Evolutionary conservation across 1,284 basidiomycete genomes (phyloP), one percentile per base, ranked within the genome.

Genomic region (Cryptococcus floricola): DNA sequence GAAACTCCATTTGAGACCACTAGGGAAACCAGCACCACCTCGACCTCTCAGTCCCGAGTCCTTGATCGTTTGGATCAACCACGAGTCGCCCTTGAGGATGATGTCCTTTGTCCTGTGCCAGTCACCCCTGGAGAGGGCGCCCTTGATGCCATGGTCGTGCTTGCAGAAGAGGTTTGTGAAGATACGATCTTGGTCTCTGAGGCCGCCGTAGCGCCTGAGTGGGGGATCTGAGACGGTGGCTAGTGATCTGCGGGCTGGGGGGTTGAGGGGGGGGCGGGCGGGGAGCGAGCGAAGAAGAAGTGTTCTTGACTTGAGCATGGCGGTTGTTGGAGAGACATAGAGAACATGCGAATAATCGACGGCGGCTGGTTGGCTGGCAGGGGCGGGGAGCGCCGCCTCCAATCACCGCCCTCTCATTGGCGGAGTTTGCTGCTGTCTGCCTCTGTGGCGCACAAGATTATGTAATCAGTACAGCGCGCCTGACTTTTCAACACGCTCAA

Each of bases 31-130:
- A 53, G 95, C 96, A 60, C 96, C 95, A 62, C 95, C 95, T 64
- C 96, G 88, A 27, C 95, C 95, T 71, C 95, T 86, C 48, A 98
- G 83, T 52, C 95, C 95, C 14, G 93, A 97, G 69, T 92, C 91
- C 78, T 98, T 98, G 73, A 98, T 89, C 54, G 86, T 86, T 74
- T 95, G 87, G 62, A 98, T 98, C 69, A 98, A 92, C 90, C 91
- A 98, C n/a, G 85, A 84, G 79, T 98, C 92, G 56, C 95, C 94
- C 76, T 97, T 98, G 55, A 87, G 80, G 46, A 98, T 64, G 67
- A 98, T 96, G 61, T 97, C 95, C 78, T 97, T 97, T 60, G 95
- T 98, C 62, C 85, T 83, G 78, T 98, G 94, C 96, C 95, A 98
- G 81, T 98, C 94, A 45, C 95, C 95, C 51, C 95, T 87, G 48